Evolutionary conservation across 2,329 filamentous ascomycete species (phyloP).

Genomic region (Chaetomiaceae sp.): DNA sequence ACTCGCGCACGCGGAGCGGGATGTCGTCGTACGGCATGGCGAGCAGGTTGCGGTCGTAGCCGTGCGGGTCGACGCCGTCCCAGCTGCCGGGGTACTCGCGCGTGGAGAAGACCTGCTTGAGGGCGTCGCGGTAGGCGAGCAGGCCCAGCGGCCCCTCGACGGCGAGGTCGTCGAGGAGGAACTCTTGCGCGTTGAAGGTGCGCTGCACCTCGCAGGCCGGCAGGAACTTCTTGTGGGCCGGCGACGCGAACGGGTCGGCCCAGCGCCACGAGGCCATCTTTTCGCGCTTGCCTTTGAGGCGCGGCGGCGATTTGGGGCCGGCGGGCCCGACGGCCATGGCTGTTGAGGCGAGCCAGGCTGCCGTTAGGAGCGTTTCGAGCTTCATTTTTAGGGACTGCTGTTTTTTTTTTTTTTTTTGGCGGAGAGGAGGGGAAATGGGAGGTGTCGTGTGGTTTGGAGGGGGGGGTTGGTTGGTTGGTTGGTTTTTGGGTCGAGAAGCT

Average conservation of each 20-base stretch:
- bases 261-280: slow-evolving; percentile 39
- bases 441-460: no score
- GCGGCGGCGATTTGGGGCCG: slow-evolving; percentile 20
- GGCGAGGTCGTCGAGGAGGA: slow-evolving; percentile 42
- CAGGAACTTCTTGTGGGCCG: slow-evolving; percentile 30
- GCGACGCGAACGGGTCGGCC: slow-evolving; percentile 37
- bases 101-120: slow-evolving; percentile 39
- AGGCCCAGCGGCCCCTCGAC: slow-evolving; percentile 37
- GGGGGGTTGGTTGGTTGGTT: no score
- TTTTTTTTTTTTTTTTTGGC: neutral
- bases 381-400: slow-evolving; percentile 19
- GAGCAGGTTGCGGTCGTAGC: slow-evolving; percentile 44
- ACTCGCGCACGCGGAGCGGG: slow-evolving; percentile 42
- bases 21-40: slow-evolving; percentile 44
- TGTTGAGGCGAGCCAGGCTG: slow-evolving; percentile 28
- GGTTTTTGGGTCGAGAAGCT: no score
- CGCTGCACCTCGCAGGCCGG: slow-evolving; percentile 34
- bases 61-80: slow-evolving; percentile 50
- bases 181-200: slow-evolving; percentile 39
- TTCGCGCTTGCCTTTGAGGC: slow-evolving; percentile 32
- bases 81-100: slow-evolving; percentile 49
- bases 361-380: slow-evolving; percentile 20
- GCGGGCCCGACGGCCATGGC: slow-evolving; percentile 25
- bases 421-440: no score
- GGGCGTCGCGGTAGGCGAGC: slow-evolving; percentile 36